Conservation (phyloP, 345 rosid genomes). For the Abelmoschus esculentus region DNA sequence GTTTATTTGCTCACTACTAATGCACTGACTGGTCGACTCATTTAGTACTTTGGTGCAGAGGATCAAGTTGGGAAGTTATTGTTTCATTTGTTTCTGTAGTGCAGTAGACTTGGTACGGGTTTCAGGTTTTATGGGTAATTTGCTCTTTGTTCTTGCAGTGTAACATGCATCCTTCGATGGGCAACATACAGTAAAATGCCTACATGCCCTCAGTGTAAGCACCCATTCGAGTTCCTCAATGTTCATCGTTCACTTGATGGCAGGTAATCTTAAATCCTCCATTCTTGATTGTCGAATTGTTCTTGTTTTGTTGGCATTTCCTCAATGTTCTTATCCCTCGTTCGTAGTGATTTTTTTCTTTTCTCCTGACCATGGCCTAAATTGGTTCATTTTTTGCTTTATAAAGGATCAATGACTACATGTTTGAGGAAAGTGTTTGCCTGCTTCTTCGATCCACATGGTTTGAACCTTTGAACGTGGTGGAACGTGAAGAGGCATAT, state of each 20-base stretch:
- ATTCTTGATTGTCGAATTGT: neutral
- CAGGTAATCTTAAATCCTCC: constrained; percentile 32
- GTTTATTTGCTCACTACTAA: too few relatives aligned
- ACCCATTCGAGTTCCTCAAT: constrained; percentile 76
- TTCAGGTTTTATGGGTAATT: neutral
- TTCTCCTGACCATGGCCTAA: neutral
- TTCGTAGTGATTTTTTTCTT: neutral
- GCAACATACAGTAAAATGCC: constrained; percentile 60
- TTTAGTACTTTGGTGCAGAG: too few relatives aligned
- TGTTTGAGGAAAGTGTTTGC: constrained; percentile 93
- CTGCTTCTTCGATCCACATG: constrained; percentile 82
- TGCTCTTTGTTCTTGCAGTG: constrained; percentile 42
- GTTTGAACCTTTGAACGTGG: constrained; percentile 61
- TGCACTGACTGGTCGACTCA: too few relatives aligned
- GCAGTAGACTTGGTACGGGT: neutral
- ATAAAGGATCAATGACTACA: constrained; percentile 74
- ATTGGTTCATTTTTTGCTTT: neutral
- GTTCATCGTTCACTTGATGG: constrained; percentile 86
- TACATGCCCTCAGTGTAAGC: constrained; percentile 89
- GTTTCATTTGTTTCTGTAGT: too few relatives aligned
- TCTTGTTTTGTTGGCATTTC: neutral
- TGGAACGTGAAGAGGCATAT: constrained; percentile 27
- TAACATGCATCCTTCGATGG: constrained; percentile 86
- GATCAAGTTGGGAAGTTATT: too few relatives aligned
- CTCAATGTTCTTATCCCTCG: neutral